Evolutionary conservation across 768 basidiomycete species (phyloP).

Genomic region (Roridomyces roridus): DNA sequence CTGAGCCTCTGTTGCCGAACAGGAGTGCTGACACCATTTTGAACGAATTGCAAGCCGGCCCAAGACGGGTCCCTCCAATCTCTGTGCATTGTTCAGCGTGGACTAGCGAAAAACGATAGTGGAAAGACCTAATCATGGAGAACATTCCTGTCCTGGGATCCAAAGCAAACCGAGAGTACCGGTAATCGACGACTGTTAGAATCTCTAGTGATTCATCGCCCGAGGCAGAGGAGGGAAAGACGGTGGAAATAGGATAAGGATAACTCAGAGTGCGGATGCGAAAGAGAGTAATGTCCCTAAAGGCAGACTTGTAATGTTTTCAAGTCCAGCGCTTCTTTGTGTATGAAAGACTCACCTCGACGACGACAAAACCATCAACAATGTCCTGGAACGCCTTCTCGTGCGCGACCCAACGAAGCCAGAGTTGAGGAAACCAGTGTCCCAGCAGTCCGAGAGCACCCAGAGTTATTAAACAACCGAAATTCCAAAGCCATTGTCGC

Average conservation of each 20-base stretch:
- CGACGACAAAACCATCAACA: slow-evolving; percentile 77
- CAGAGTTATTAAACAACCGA: slow-evolving; percentile 67
- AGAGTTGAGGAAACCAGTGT: slow-evolving; percentile 91
- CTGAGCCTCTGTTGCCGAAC: slow-evolving; percentile 68
- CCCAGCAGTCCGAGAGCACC: slow-evolving; percentile 84
- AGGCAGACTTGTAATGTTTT: slow-evolving; percentile 68
- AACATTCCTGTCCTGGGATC: slow-evolving; percentile 88
- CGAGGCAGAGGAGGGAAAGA: slow-evolving; percentile 60
- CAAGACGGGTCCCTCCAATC: slow-evolving; percentile 90
- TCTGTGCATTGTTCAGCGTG: slow-evolving; percentile 45
- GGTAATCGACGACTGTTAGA: slow-evolving; percentile 84
- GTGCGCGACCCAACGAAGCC: slow-evolving; percentile 86
- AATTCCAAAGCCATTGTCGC: slow-evolving; percentile 74
- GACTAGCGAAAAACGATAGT: slow-evolving; percentile 1
- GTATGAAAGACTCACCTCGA: slow-evolving; percentile 71
- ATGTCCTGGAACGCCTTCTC: slow-evolving; percentile 84
- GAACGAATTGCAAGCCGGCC: slow-evolving; percentile 65
- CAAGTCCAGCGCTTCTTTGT: slow-evolving; percentile 9
- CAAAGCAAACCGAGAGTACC: slow-evolving; percentile 89
- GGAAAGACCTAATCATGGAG: slow-evolving; percentile 71
- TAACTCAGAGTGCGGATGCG: slow-evolving; percentile 72
- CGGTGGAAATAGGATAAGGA: slow-evolving; percentile 79
- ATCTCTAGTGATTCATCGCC: slow-evolving; percentile 23
- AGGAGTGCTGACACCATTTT: slow-evolving; percentile 62
- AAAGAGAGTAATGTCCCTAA: slow-evolving; percentile 82